Evolutionary conservation across 2,329 filamentous ascomycete genomes (phyloP), one percentile per base, ranked within the genome.

Genomic region (Cordyceps tenuipes): DNA sequence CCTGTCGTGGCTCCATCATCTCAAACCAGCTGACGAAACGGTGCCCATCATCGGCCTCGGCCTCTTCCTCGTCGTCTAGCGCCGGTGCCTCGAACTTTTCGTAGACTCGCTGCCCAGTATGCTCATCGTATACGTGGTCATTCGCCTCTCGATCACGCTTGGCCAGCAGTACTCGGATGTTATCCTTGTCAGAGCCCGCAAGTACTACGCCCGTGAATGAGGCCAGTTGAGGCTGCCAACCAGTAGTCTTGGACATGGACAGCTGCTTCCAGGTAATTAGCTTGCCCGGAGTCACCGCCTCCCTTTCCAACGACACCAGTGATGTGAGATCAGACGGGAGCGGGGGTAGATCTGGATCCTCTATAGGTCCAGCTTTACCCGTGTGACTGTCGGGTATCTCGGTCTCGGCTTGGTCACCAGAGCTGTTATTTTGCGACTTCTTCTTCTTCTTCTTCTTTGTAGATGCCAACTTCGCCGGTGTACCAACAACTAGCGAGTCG

Each of bases 51-150:
- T 87, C 81, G 0, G 82, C 82, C 13, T 83, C 80, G 41, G 77
- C 76, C 2, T 78, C 78, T 0, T 78, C 81, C 0, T 85, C 84
- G 12, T 84, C 82, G 7, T 85, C 80, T 8, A 83, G 75, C 12
- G 82, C 82, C 0, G 87, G 87, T 65, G 85, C 85, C 66, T 95
- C 90, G 64, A 95, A 94, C 61, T 86, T 89, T 63, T 82, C 85
- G 66, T 93, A 96, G 10, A 90, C 73, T 10, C 90, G 81, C 63
- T 88, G 78, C 0, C 90, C 91, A 0, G 88, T 86, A 44, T 81
- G 73, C 12, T 84, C 79, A 65, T 93, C 85, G 64, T 85, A 85
- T 19, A 74, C 70, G 66, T 82, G 86, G 63, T 85, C 76, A 57
- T 79, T 82, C 5, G 79, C 72, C 13, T 80, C 73, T 52, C 87